Percentiles rank a stretch among this genome's conserved stretches.
Evolutionary conservation across 345 rosid genomes (phyloP).

Genomic region (Firmiana major): DNA sequence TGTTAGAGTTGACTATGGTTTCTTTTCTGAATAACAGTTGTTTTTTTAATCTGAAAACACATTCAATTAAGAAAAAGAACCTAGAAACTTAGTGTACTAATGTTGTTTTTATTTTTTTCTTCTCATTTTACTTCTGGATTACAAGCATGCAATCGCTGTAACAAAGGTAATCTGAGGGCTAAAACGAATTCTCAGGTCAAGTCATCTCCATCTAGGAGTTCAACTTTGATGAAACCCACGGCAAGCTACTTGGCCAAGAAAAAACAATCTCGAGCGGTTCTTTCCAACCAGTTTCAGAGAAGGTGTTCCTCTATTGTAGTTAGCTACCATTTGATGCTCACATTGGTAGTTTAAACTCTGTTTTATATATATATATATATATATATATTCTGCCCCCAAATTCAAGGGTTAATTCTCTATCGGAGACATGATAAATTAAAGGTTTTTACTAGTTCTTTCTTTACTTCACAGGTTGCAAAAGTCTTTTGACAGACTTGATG

Average conservation of each 20-base stretch:
- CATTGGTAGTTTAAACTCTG: background rate
- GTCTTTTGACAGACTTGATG: conserved; percentile 27
- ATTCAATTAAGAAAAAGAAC: background rate
- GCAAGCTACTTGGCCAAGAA: conserved; percentile 83
- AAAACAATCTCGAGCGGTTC: conserved; percentile 38
- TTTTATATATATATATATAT: background rate
- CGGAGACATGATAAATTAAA: background rate
- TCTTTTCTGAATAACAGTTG: background rate
- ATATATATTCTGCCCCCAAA: background rate
- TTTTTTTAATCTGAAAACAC: background rate
- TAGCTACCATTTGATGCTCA: background rate
- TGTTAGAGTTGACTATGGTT: background rate
- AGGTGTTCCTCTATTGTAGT: conserved; percentile 28
- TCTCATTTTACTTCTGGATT: conserved; percentile 20
- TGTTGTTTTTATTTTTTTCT: background rate
- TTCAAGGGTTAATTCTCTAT: background rate
- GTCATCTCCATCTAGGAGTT: conserved; percentile 34
- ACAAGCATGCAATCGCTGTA: conserved; percentile 16
- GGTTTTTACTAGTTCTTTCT: conserved; percentile 5
- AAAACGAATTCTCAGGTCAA: conserved; percentile 20
- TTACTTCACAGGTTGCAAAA: conserved; percentile 40
- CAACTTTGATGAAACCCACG: conserved; percentile 79
- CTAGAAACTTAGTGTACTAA: background rate
- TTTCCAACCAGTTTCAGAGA: conserved; percentile 36
- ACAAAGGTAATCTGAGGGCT: conserved; percentile 17